These are phyloP conservation scores for Didymosphaeria variabile DNA, from an alignment of 2,329 filamentous ascomycete species.

Conservation along the genomic window DNA sequence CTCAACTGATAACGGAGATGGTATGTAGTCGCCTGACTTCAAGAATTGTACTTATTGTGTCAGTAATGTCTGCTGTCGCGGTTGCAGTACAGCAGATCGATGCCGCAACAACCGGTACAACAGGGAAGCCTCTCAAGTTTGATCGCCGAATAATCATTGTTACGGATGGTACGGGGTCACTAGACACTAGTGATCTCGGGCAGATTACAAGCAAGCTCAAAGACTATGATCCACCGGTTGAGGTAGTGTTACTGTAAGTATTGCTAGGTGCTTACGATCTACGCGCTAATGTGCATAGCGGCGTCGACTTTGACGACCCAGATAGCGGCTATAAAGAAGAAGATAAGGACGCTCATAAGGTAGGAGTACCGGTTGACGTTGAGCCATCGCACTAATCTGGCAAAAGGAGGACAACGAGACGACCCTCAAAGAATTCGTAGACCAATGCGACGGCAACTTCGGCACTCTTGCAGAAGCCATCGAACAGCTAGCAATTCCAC, in stretches of 20 bases:
- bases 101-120: constrained; percentile 79
- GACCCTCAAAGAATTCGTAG: constrained; percentile 70
- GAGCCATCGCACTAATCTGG: constrained; percentile 23
- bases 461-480: constrained; percentile 90
- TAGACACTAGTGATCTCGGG: constrained; percentile 76
- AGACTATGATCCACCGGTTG: constrained; percentile 70
- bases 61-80: constrained; percentile 82
- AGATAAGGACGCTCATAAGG: constrained; percentile 77
- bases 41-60: constrained; percentile 22
- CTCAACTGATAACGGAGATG: constrained; percentile 75
- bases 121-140: constrained; percentile 47
- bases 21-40: constrained; percentile 47
- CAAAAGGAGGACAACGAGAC: constrained; percentile 74
- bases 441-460: constrained; percentile 73
- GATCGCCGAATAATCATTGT: constrained; percentile 73
- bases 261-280: not conserved
- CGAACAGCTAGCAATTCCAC: constrained; percentile 78
- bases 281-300: constrained; percentile 61
- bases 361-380: constrained; percentile 37
- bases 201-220: constrained; percentile 79
- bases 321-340: constrained; percentile 95
- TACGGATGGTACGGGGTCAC: constrained; percentile 78
- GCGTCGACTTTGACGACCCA: constrained; percentile 90
- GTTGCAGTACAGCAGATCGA: constrained; percentile 91
- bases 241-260: constrained; percentile 79